These are phyloP conservation scores for Aurinia saxatilis DNA, from an alignment of 345 rosid genomes.

Conservation along the genomic window DNA sequence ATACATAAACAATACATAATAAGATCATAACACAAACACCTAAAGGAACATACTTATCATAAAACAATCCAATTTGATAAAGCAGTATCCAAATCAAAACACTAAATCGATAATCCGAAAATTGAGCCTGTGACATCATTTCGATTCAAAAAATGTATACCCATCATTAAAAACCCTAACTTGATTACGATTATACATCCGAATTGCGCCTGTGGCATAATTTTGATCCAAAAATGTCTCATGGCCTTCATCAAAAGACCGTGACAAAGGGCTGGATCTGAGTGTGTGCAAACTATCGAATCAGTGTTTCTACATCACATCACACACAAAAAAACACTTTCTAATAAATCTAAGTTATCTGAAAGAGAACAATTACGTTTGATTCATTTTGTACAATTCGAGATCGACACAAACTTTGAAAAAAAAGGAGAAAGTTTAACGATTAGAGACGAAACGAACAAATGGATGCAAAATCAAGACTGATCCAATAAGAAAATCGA, in stretches of 20 bases:
- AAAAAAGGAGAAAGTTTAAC: not conserved
- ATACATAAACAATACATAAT: not conserved
- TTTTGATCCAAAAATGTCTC: not conserved
- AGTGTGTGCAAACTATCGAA: not conserved
- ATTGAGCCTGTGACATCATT: too few species aligned
- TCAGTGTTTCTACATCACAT: not conserved
- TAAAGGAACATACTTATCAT: not conserved
- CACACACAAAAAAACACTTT: not conserved
- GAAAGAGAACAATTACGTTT: not conserved
- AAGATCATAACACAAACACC: not conserved
- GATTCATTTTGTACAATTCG: not conserved
- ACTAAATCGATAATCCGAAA: not conserved
- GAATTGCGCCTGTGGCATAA: not conserved
- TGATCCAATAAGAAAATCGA: not conserved
- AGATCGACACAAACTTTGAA: not conserved
- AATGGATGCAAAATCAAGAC: not conserved
- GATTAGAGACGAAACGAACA: not conserved
- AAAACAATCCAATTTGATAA: not conserved
- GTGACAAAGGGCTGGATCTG: constrained; percentile 4
- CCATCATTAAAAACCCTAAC: not conserved
- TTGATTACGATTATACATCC: not conserved
- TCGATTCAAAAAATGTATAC: too few species aligned
- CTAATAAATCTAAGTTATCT: not conserved
- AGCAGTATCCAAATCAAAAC: too few species aligned
- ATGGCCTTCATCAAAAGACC: not conserved